A percentile compares a stretch with the other conserved stretches of the same genome.
Conservation (phyloP, 176 grass and related monocot species). For the Aegilops sharonensis region DNA sequence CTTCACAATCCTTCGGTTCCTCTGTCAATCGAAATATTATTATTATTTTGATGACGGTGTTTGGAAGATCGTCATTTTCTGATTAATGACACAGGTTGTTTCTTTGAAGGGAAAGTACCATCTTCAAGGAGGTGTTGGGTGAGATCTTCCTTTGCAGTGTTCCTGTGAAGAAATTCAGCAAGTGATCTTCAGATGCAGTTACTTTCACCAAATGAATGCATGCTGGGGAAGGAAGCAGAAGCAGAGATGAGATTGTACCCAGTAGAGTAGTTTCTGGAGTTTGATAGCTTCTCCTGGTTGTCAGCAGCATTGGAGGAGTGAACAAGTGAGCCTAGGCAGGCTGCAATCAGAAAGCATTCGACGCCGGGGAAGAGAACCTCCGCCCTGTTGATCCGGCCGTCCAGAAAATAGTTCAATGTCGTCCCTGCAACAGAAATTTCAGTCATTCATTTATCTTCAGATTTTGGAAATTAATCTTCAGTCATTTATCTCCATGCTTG, state of each 20-base stretch:
- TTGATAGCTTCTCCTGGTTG: constrained; percentile 76
- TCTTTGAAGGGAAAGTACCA: neutral
- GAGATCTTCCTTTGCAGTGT: constrained; percentile 11
- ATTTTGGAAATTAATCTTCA: too few relatives aligned
- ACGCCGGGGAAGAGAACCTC: constrained; percentile 91
- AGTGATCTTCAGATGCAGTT: neutral
- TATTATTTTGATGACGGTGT: too few relatives aligned
- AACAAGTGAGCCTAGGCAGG: constrained; percentile 79
- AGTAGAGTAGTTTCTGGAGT: constrained; percentile 23
- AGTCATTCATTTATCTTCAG: too few relatives aligned
- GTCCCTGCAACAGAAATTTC: constrained; percentile 49
- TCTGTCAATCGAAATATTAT: constrained; percentile 7
- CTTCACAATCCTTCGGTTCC: constrained; percentile 36
- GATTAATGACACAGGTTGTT: neutral
- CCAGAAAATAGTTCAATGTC: constrained; percentile 89
- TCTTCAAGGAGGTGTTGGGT: constrained; percentile 27
- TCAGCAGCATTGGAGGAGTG: constrained; percentile 90
- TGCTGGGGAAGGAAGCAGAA: neutral
- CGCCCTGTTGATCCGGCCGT: constrained; percentile 80
- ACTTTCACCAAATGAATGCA: neutral
- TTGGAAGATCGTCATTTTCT: neutral
- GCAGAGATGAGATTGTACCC: constrained; percentile 16
- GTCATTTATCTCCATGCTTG: too few relatives aligned
- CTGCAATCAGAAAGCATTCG: constrained; percentile 83
- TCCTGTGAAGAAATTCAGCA: constrained; percentile 25